These are phyloP conservation scores for Plantago elongata DNA, from an alignment of 257 asterid species.

Conservation along the genomic window DNA sequence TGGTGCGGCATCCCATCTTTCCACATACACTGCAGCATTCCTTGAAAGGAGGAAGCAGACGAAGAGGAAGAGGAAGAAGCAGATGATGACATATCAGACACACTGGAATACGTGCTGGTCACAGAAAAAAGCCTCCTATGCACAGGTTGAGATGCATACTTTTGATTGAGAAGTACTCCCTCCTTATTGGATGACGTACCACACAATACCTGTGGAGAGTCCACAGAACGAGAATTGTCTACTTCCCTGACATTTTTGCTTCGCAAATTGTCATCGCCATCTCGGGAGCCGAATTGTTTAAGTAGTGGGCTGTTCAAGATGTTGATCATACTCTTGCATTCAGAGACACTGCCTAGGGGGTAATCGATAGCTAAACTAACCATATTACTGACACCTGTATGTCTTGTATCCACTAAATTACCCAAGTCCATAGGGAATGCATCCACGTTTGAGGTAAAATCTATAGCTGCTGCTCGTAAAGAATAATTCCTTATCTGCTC, in stretches of 20 bases:
- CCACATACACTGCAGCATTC: constrained; percentile 77
- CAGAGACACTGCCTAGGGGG: constrained; percentile 37
- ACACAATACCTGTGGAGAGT: constrained; percentile 27
- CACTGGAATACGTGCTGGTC: constrained; percentile 59
- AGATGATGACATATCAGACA: constrained; percentile 52
- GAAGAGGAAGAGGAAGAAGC: constrained; percentile 23
- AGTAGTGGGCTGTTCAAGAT: constrained; percentile 69
- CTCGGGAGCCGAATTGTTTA: constrained; percentile 36
- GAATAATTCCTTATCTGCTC: constrained; percentile 52
- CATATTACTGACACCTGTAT: constrained; percentile 27
- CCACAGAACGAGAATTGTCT: constrained; percentile 24
- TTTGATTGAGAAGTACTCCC: constrained; percentile 30
- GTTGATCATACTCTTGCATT: constrained; percentile 69
- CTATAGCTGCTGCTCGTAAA: constrained; percentile 37
- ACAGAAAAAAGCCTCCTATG: constrained; percentile 49
- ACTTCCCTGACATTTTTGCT: constrained; percentile 17
- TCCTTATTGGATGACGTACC: constrained; percentile 31
- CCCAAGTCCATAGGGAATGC: constrained; percentile 26
- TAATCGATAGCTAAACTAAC: constrained; percentile 31
- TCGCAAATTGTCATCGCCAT: constrained; percentile 20
- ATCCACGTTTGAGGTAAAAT: constrained; percentile 36
- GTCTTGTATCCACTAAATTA: constrained; percentile 25
- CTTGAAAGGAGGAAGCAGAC: constrained; percentile 44
- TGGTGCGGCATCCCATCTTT: constrained; percentile 59
- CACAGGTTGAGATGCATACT: constrained; percentile 21